Evolutionary conservation across 768 basidiomycete genomes (phyloP).

Genomic region (Podaxis sp.): DNA sequence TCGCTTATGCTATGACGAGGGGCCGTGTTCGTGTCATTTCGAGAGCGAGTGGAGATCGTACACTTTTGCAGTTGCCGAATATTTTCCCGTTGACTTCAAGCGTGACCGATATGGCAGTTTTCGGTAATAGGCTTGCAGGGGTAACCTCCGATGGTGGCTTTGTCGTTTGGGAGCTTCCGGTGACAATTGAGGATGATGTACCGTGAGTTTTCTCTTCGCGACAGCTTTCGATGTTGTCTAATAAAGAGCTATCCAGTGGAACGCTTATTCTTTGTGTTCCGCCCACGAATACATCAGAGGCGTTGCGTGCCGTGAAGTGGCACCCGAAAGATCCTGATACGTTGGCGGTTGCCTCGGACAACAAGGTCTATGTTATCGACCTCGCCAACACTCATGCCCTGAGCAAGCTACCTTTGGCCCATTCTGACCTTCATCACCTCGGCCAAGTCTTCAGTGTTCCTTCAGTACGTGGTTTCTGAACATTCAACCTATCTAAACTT

Average conservation of each 20-base stretch:
- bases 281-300: conserved; percentile 58
- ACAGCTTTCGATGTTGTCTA: conserved; percentile 9
- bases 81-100: conserved; percentile 62
- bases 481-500: background rate
- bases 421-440: conserved; percentile 68
- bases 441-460: conserved; percentile 66
- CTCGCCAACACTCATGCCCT: conserved; percentile 60
- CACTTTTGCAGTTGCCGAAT: conserved; percentile 72
- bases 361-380: conserved; percentile 75
- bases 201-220: conserved; percentile 52
- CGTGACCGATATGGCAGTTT: conserved; percentile 86
- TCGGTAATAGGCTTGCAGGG: conserved; percentile 78
- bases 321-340: conserved; percentile 80
- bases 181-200: conserved; percentile 81
- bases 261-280: conserved; percentile 67
- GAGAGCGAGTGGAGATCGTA: conserved; percentile 84
- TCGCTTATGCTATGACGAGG: conserved; percentile 90
- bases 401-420: conserved; percentile 64
- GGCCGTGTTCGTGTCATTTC: conserved; percentile 89
- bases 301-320: conserved; percentile 84
- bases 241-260: conserved; percentile 44
- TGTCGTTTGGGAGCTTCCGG: conserved; percentile 86
- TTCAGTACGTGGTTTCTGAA: conserved; percentile 51
- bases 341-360: conserved; percentile 81
- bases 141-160: conserved; percentile 89